A percentile compares a stretch with the other conserved stretches of the same genome.
Evolutionary conservation across 2,329 filamentous ascomycete genomes (phyloP).

Genomic region (Trichophyton rubrum): DNA sequence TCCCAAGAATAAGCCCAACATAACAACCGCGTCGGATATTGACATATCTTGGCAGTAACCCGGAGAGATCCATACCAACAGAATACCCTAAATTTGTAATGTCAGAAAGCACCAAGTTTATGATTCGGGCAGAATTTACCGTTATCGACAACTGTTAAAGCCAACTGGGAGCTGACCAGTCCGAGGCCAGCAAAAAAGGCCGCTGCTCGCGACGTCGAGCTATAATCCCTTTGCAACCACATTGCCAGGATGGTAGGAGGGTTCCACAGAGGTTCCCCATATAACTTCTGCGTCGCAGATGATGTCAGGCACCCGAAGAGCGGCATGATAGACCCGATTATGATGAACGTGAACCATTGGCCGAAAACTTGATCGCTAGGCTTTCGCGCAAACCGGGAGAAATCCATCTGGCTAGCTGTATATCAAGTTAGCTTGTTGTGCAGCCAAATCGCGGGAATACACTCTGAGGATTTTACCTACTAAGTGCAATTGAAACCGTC

Average conservation of each 20-base stretch:
- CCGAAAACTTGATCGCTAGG: slow-evolving; percentile 34
- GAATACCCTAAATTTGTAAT: slow-evolving; percentile 26
- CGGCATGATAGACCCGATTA: background rate
- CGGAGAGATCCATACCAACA: slow-evolving; percentile 43
- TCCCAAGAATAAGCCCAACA: slow-evolving; percentile 19
- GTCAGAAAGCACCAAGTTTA: background rate
- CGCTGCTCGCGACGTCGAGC: slow-evolving; percentile 29
- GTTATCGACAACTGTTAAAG: slow-evolving; percentile 32
- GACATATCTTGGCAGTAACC: slow-evolving; percentile 41
- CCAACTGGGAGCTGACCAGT: slow-evolving; percentile 35
- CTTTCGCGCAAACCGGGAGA: slow-evolving; percentile 30
- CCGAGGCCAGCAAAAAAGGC: slow-evolving; percentile 38
- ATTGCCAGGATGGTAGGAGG: slow-evolving; percentile 31
- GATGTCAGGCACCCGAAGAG: slow-evolving; percentile 26
- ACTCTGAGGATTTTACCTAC: background rate
- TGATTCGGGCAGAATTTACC: slow-evolving; percentile 7
- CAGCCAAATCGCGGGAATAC: background rate
- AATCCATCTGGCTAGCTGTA: slow-evolving; percentile 33
- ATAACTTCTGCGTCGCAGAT: slow-evolving; percentile 22
- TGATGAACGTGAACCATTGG: slow-evolving; percentile 21
- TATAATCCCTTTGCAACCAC: slow-evolving; percentile 23
- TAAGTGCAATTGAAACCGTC: slow-evolving; percentile 34
- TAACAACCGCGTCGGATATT: slow-evolving; percentile 45
- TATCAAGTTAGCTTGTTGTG: background rate
- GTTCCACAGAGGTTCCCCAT: slow-evolving; percentile 32